Evolutionary conservation across 2,329 filamentous ascomycete genomes (phyloP).

Genomic region (Penicillium sp.): DNA sequence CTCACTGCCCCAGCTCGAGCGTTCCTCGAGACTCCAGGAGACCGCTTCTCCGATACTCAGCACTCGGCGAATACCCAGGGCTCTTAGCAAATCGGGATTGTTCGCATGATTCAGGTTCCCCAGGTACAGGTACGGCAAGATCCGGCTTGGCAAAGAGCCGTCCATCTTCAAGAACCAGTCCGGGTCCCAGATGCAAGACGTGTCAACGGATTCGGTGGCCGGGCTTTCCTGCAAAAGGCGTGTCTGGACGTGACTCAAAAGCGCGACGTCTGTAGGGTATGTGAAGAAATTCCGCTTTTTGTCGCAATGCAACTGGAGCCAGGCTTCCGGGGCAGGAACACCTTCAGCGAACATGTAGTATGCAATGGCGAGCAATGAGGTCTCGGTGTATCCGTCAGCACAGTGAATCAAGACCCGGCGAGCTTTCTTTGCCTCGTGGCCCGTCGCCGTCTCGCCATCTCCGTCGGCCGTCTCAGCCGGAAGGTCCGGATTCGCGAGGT

Average conservation of each 20-base stretch:
- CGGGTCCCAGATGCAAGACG: slow-evolving; percentile 48
- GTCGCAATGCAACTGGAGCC: slow-evolving; percentile 74
- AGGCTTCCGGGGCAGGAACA: slow-evolving; percentile 72
- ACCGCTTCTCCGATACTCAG: slow-evolving; percentile 88
- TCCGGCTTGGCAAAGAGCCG: slow-evolving; percentile 81
- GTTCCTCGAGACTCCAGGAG: slow-evolving; percentile 67
- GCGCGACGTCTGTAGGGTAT: slow-evolving; percentile 80
- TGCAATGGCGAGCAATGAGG: slow-evolving; percentile 77
- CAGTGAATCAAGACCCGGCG: slow-evolving; percentile 84
- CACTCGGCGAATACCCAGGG: slow-evolving; percentile 78
- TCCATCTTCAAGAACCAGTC: slow-evolving; percentile 78
- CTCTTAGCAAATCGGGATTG: slow-evolving; percentile 73
- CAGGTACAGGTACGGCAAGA: slow-evolving; percentile 92
- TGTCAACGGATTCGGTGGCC: slow-evolving; percentile 19
- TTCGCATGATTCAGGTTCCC: slow-evolving; percentile 92
- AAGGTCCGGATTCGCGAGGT: slow-evolving; percentile 61
- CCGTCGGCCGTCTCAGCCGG: slow-evolving; percentile 39
- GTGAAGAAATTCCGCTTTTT: slow-evolving; percentile 92
- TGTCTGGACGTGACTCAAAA: slow-evolving; percentile 70
- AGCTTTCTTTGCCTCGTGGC: slow-evolving; percentile 36
- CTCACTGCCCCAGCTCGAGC: slow-evolving; percentile 66
- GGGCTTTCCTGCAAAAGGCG: slow-evolving; percentile 59
- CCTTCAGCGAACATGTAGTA: slow-evolving; percentile 93
- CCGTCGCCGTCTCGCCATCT: slow-evolving; percentile 55
- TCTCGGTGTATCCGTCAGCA: slow-evolving; percentile 93